Conservation (phyloP, 495 filamentous ascomycete genomes). For the Aspergillus carlsbadensis region DNA sequence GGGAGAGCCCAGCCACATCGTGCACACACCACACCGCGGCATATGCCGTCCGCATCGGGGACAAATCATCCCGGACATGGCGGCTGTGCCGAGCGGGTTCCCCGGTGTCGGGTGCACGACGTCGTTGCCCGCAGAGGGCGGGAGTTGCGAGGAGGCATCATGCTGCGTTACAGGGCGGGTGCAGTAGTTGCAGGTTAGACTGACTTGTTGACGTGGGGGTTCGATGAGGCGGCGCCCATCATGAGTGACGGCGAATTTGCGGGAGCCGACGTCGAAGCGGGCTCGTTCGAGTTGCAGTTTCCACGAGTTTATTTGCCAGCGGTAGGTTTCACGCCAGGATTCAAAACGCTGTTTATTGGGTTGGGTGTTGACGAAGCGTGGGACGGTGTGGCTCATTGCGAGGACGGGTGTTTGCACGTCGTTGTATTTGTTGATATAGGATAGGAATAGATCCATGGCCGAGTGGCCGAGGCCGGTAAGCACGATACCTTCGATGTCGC, state of each 20-base stretch:
- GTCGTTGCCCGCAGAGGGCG: slow-evolving; percentile 32
- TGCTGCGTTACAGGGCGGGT: slow-evolving; percentile 52
- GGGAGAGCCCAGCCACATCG: slow-evolving; percentile 78
- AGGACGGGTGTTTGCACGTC: slow-evolving; percentile 90
- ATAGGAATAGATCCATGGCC: slow-evolving; percentile 79
- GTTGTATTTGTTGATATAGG: slow-evolving; percentile 80
- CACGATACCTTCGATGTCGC: slow-evolving; percentile 85
- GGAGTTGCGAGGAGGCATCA: slow-evolving; percentile 37
- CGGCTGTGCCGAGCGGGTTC: slow-evolving; percentile 35
- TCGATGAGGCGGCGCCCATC: slow-evolving; percentile 63
- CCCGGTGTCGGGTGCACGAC: slow-evolving; percentile 38
- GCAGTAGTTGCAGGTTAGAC: slow-evolving; percentile 82
- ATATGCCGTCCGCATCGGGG: slow-evolving; percentile 84
- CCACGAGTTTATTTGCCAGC: slow-evolving; percentile 76
- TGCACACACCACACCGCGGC: slow-evolving; percentile 85
- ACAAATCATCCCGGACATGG: slow-evolving; percentile 61
- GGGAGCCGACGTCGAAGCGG: slow-evolving; percentile 55
- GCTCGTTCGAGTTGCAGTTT: slow-evolving; percentile 63
- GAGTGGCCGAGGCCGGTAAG: slow-evolving; percentile 80
- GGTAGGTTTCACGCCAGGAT: slow-evolving; percentile 80
- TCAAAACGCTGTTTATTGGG: slow-evolving; percentile 56
- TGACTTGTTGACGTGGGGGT: slow-evolving; percentile 71
- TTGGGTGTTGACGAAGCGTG: slow-evolving; percentile 73
- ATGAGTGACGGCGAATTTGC: slow-evolving; percentile 61
- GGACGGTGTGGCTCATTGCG: slow-evolving; percentile 75